Base-by-base conservation (phyloP, 768 basidiomycete species). In the Xerocomellus chrysenteron region DNA sequence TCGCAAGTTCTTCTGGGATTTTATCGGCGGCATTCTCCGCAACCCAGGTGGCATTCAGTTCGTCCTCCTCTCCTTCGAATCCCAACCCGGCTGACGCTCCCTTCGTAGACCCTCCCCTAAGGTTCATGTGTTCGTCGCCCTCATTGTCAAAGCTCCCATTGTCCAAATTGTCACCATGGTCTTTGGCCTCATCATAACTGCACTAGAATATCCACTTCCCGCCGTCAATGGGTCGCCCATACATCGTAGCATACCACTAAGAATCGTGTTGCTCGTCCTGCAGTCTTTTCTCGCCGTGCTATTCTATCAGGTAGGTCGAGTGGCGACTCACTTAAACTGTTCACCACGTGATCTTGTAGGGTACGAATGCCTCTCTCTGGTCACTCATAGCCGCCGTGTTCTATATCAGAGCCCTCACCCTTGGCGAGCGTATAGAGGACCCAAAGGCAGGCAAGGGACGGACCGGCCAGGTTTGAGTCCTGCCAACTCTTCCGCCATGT, bases 1-100 rank as follows among this genome's bases (percentile, higher is more conserved):
- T 75, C 90, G 92, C 73, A 96, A 96, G 76, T 96, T 92, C 82
- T 94, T 96, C 76, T 96, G 91, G 90, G 94, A 96, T 76, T 92
- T 96, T 68, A 75, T 93, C n/a, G 86, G 84, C 56, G 93, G 90
- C 46, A 86, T 80, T 55, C 68, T 92, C 55, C 87, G 89, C 58
- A 80, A 83, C 68, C 90, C 90, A 30, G 90, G 90, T 75, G 90
- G 90, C 51, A 54, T 90, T 26, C 88, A 91, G 90, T 91, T 60
- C 67, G 86, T 84, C 14, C 36, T 36, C 8, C 28, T 2, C 39
- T 42, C 17, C 26, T 16, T 14, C 19, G 21, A 40, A 28, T 21
- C 24, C 24, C 14, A 39, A 35, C 11, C 14, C 12, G 13, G 26
- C 21, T 52, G 57, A 48, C 47, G 30, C 19, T 2, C 39, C 36